Evolutionary conservation across 352 stramenopile species (phyloP).

Genomic region (Elongisporangium prolatum): DNA sequence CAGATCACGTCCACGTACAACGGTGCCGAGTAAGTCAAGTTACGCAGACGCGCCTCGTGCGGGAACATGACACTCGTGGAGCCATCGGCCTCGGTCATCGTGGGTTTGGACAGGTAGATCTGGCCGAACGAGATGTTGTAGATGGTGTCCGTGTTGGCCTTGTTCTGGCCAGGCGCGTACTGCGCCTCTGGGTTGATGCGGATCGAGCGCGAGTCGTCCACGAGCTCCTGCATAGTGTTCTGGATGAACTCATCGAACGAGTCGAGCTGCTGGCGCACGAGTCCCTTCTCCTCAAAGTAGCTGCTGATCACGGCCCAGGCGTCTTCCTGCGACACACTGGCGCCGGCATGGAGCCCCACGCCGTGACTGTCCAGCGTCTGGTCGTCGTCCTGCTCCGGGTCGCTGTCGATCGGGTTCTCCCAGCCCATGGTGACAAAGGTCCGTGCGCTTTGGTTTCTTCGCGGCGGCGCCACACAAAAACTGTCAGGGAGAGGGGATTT

Average conservation of each 20-base stretch:
- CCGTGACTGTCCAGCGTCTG: constrained; percentile 11
- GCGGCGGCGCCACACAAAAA: background rate
- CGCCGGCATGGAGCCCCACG: constrained; percentile 44
- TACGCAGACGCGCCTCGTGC: constrained; percentile 97
- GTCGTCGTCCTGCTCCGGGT: constrained; percentile 41
- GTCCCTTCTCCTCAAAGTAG: constrained; percentile 99
- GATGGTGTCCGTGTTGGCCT: constrained; percentile 88
- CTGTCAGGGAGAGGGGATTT: background rate
- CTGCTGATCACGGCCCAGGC: constrained; percentile 98
- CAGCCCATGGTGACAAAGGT: constrained; percentile 40
- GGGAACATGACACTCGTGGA: constrained; percentile 99
- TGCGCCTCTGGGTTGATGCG: constrained; percentile 95
- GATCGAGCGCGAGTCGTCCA: constrained; percentile 97
- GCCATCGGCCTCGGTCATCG: constrained; percentile 95
- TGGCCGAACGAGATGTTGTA: constrained; percentile 98
- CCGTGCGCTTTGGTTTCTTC: background rate
- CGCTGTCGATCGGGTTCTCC: constrained; percentile 62
- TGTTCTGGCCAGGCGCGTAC: constrained; percentile 93
- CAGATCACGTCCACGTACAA: constrained; percentile 98
- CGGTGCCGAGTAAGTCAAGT: constrained; percentile 98
- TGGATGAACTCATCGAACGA: constrained; percentile 99
- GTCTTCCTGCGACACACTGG: constrained; percentile 97
- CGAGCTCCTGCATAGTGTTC: constrained; percentile 99
- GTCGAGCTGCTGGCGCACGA: constrained; percentile 99
- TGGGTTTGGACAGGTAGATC: constrained; percentile 98